phyloP scores from a whole-genome alignment of 2,329 filamentous ascomycete species.

The Phaeosphaeria sp. region DNA sequence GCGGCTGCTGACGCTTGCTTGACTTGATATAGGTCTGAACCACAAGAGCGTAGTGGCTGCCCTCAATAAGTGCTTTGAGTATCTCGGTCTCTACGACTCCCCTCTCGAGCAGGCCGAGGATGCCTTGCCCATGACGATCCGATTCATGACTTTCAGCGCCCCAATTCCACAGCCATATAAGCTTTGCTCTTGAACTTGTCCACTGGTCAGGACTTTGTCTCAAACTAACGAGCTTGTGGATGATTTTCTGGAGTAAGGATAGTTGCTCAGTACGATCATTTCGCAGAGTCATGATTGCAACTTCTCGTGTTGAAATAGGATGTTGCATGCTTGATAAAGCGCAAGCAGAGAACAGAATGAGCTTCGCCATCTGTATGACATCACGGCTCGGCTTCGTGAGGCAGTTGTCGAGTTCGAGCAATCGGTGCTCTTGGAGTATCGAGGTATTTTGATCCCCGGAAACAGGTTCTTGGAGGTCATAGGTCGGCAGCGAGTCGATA shows the following conservation, averaged over 20 bases:
- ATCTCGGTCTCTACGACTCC: constrained; percentile 74
- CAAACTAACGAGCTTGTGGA: constrained; percentile 61
- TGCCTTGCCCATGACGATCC: constrained; percentile 54
- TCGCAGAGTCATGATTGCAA: constrained; percentile 68
- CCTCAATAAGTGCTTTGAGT: constrained; percentile 70
- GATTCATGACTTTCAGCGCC: constrained; percentile 58
- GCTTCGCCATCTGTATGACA: constrained; percentile 67
- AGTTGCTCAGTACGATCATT: constrained; percentile 71
- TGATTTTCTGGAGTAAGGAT: constrained; percentile 63
- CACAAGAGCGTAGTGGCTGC: constrained; percentile 69
- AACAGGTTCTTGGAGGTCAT: constrained; percentile 46
- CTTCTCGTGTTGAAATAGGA: constrained; percentile 49
- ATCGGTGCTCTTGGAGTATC: constrained; percentile 49
- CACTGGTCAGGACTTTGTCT: constrained; percentile 65
- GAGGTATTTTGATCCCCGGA: constrained; percentile 40
- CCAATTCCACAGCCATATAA: constrained; percentile 79
- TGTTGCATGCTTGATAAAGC: constrained; percentile 52
- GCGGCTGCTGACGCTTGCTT: constrained; percentile 56
- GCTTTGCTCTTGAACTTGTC: constrained; percentile 63
- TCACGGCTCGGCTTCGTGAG: constrained; percentile 67
- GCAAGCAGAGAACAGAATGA: constrained; percentile 62
- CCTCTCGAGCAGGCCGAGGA: constrained; percentile 64
- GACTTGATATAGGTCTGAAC: constrained; percentile 65
- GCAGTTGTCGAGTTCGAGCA: constrained; percentile 67
- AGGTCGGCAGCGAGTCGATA: constrained; percentile 52